Evolutionary conservation across 768 basidiomycete genomes (phyloP), one percentile per base, ranked within the genome.

Genomic region (Lactarius tabidus): DNA sequence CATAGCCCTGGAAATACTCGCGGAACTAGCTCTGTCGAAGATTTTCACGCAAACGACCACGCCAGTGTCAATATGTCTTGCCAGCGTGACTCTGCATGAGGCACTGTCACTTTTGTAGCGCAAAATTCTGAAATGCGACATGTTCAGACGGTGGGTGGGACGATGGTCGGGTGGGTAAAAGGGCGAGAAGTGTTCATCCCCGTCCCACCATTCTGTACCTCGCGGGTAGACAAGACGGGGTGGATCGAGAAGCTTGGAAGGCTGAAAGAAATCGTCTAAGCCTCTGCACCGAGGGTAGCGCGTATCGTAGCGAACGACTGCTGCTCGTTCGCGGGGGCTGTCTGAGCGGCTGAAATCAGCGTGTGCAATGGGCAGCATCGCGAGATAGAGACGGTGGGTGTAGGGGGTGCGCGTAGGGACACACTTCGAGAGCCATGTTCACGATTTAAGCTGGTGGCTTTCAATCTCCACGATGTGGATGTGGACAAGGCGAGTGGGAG

Each of bases 161-260:
- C 59, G 15, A 28, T 35, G 20, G 3, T 35, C 28, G 2, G 36
- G 20, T 35, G 18, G 28, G 20, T 55, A 53, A 28, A 33, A 39
- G 12, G 63, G 57, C 18, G 58, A 43, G 51, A 59, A 64, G 20
- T 35, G 23, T 8, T 64, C 58, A 5, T 64, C 63, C 7, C 31
- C 63, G 4, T 64, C 63, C 63, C 63, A 64, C 48, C 35, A 52
- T 20, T 58, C 41, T 31, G 52, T 41, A 29, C 38, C 14, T 33
- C 54, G 54, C 8, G 54, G 33, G 54, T 55, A 55, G 29, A 55
- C 20, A 23, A 55, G 28, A 18, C 31, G 54, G 18, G 33, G 54
- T 26, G 54, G 54, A 29, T 20, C 31, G 20, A 18, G 29, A 29
- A 23, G 18, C 31, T 31, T 18, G 29, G 54, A 29, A 35, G 31